Conservation (phyloP, 2,329 filamentous ascomycete genomes). For the Cladosporium oxysporum region DNA sequence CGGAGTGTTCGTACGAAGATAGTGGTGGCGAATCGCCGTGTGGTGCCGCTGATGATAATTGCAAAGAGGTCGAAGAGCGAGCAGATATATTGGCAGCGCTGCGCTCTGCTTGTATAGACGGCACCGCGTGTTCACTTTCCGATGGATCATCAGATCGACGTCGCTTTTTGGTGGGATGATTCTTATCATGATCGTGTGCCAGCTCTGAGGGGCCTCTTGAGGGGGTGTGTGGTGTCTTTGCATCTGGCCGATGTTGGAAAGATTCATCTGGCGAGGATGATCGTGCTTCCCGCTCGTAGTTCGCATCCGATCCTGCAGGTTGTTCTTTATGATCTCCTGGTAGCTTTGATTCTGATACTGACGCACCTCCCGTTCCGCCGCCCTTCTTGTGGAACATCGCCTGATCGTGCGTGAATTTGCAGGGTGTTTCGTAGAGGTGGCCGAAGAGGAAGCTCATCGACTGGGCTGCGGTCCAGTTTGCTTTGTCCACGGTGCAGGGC, state of each 20-base stretch:
- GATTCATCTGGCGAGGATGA: background rate
- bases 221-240: background rate
- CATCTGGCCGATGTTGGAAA: background rate
- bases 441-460: conserved; percentile 74
- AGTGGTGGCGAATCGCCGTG: background rate
- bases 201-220: background rate
- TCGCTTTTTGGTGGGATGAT: background rate
- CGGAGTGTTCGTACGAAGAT: conserved; percentile 20
- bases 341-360: background rate
- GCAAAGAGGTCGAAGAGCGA: background rate
- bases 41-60: background rate
- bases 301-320: background rate
- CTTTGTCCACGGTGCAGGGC: conserved; percentile 71
- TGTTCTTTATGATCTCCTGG: background rate
- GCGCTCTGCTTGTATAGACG: background rate
- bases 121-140: background rate
- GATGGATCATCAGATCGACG: background rate
- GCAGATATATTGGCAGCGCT: too few species aligned
- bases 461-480: conserved; percentile 62
- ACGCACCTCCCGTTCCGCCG: background rate
- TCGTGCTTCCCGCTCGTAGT: background rate
- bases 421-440: conserved; percentile 59
- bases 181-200: background rate
- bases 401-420: conserved; percentile 65
- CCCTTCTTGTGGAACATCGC: conserved; percentile 51